Conservation (phyloP, 2,329 filamentous ascomycete genomes). For the Metarhizium sp. region DNA sequence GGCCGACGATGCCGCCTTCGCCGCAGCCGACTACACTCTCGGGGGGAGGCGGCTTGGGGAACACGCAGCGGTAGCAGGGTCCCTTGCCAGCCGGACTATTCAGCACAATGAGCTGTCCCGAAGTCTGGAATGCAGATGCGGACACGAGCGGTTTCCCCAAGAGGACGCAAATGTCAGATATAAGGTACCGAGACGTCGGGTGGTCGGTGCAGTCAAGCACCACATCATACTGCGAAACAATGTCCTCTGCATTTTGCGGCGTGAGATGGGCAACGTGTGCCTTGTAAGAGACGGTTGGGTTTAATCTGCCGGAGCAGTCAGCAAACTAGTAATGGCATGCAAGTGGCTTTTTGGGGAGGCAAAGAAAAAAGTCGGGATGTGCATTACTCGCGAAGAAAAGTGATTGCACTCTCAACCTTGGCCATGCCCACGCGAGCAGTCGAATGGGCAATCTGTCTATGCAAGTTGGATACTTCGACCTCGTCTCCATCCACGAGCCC, state of each 20-base stretch:
- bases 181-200: slow-evolving; percentile 81
- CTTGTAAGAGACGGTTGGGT: slow-evolving; percentile 59
- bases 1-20: slow-evolving; percentile 85
- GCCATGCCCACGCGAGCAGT: slow-evolving; percentile 59
- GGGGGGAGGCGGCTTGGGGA: slow-evolving; percentile 76
- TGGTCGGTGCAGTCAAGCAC: slow-evolving; percentile 95
- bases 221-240: slow-evolving; percentile 66
- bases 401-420: slow-evolving; percentile 72
- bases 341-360: neutral
- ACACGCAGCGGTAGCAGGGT: slow-evolving; percentile 91
- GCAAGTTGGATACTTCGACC: slow-evolving; percentile 84
- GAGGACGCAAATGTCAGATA: slow-evolving; percentile 82
- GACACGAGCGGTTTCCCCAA: slow-evolving; percentile 73
- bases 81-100: slow-evolving; percentile 71
- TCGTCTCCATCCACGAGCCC: slow-evolving; percentile 81
- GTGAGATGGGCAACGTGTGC: slow-evolving; percentile 56
- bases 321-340: neutral
- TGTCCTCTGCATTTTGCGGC: slow-evolving; percentile 54
- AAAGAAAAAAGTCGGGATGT: no score
- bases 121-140: slow-evolving; percentile 78
- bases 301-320: slow-evolving; percentile 43
- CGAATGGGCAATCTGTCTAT: slow-evolving; percentile 80
- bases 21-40: slow-evolving; percentile 79
- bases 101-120: slow-evolving; percentile 82
- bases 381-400: slow-evolving; percentile 43